Base-by-base conservation (phyloP, 768 basidiomycete genomes). In the Termitomyces sp. region DNA sequence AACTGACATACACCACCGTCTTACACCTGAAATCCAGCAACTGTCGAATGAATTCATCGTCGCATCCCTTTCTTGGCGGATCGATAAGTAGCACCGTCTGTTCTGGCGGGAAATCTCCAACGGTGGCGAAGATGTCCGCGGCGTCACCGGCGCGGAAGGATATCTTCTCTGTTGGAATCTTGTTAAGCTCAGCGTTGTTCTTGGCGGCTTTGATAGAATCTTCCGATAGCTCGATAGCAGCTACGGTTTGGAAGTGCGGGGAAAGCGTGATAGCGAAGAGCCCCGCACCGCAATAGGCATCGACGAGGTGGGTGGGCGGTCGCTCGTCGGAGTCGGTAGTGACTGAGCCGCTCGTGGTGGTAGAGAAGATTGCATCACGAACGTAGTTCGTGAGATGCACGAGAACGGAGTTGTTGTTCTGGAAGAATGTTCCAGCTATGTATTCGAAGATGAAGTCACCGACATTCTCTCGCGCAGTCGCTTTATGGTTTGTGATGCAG, bases 351-450 rank as follows among this genome's bases (percentile, higher is more conserved):
- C 30, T 49, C 7, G 40, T 3, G 17, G 66, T 41, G 0, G 66
- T 54, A 19, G 71, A 72, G 64, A 86, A 84, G 64, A 94, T 85
- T 52, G 88, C 84, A 28, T 87, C 80, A 43, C 80, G 79, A 54
- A 96, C 93, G 72, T 95, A 92, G 58, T 81, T 67, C n/a, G 90
- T 89, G 50, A 99, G 79, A 0, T 91, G 85, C 6, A 85, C 78
- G 28, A 98, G 82, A 39, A 96, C 89, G 7, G 91, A 85, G 67
- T 96, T 95, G 80, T 99, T 99, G 77, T 98, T 98, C 67, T 99
- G 96, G 81, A 98, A 98, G 78, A 98, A 99, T 4, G 91, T 89
- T 46, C 89, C 85, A 6, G 87, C 91, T 21, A 78, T 81, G 71
- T 91, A 95, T 67, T 94, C 87, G 72, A 98, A 97, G 44, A 88